Conservation (phyloP, 2,329 filamentous ascomycete species). For the Colletotrichum sp. region DNA sequence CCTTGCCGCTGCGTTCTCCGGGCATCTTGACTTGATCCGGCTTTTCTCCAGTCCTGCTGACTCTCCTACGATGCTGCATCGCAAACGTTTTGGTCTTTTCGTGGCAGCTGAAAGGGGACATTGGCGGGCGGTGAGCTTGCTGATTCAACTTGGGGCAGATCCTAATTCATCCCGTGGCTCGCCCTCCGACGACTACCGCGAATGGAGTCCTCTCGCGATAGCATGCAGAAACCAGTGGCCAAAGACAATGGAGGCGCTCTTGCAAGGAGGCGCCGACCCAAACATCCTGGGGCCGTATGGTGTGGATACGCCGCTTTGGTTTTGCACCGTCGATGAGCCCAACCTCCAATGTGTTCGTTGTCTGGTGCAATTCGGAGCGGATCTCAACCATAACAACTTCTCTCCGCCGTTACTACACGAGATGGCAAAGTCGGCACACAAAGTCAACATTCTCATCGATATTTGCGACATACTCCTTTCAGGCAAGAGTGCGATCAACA, state of each 20-base stretch:
- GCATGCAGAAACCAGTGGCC: neutral
- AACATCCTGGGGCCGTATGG: neutral
- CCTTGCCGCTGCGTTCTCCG: neutral
- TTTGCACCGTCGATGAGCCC: neutral
- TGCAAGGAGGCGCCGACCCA: neutral
- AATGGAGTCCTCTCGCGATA: neutral
- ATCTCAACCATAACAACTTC: neutral
- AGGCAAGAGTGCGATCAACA: fast-evolving
- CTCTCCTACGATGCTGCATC: fast-evolving
- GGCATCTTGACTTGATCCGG: neutral
- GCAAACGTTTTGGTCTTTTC: neutral
- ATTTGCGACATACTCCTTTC: neutral
- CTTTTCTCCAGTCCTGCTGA: fast-evolving
- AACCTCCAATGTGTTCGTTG: neutral
- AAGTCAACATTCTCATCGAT: fast-evolving
- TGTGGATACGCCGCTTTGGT: neutral
- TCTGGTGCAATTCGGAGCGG: neutral
- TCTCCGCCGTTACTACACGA: neutral
- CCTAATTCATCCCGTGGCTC: neutral
- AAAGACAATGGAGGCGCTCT: neutral
- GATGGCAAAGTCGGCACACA: neutral
- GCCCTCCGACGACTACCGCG: neutral
- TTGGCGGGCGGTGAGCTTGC: neutral
- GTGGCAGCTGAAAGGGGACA: neutral
- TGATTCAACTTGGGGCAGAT: neutral